phyloP scores from a whole-genome alignment of 352 stramenopile genomes.

The Heterotrichella gracilis region DNA sequence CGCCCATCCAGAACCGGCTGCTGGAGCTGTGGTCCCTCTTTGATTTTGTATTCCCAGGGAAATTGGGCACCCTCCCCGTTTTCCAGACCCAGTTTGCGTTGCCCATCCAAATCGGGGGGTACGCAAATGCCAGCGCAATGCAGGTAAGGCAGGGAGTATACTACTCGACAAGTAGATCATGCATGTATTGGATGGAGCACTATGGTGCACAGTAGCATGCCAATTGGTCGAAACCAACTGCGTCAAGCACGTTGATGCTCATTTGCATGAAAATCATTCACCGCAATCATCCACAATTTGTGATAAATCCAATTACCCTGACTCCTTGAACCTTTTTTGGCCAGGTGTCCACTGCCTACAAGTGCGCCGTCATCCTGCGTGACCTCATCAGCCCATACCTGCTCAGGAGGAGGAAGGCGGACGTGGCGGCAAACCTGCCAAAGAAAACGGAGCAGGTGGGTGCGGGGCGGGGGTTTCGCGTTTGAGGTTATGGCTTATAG shows the following conservation, averaged over 20 bases:
- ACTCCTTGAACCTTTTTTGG: too few relatives aligned
- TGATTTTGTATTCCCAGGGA: constrained; percentile 87
- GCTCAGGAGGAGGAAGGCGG: constrained; percentile 39
- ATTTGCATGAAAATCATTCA: too few relatives aligned
- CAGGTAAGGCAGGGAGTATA: too few relatives aligned
- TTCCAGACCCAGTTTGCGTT: constrained; percentile 86
- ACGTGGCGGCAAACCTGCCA: constrained; percentile 39
- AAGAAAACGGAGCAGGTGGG: constrained; percentile 85
- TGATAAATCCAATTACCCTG: too few relatives aligned
- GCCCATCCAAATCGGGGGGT: constrained; percentile 66
- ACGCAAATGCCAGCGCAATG: constrained; percentile 50
- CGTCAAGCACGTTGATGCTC: too few relatives aligned
- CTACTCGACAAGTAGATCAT: too few relatives aligned
- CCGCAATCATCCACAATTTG: too few relatives aligned
- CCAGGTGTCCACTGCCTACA: constrained; percentile 77
- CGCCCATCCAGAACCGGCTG: constrained; percentile 63
- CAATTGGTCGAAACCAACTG: too few relatives aligned
- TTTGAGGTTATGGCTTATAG: too few relatives aligned
- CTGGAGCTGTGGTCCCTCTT: constrained; percentile 87
- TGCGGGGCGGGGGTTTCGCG: too few relatives aligned
- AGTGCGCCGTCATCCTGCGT: constrained; percentile 65
- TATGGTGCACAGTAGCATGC: too few relatives aligned
- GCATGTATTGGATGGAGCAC: too few relatives aligned
- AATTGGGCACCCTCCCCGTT: constrained; percentile 66
- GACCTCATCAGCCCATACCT: constrained; percentile 82